These are phyloP conservation scores for Phytophthora kernoviae DNA, from an alignment of 352 stramenopile genomes.

Conservation along the genomic window DNA sequence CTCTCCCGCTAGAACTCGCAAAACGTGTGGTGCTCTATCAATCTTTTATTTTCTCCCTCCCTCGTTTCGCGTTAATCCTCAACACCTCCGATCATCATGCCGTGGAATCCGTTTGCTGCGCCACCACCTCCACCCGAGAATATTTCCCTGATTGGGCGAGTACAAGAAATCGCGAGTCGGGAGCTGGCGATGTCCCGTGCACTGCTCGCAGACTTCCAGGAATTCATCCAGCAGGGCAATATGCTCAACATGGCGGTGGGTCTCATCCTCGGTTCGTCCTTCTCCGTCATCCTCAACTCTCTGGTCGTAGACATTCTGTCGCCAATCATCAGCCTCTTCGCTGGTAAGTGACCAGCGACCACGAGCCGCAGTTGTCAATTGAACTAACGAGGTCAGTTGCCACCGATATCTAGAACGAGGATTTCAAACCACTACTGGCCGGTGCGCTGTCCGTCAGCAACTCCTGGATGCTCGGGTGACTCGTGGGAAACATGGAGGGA, in stretches of 20 bases:
- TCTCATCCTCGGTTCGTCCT: conserved; percentile 68
- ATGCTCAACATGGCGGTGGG: conserved; percentile 77
- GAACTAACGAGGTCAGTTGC: background rate
- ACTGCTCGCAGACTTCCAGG: conserved; percentile 55
- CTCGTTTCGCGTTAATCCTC: no score
- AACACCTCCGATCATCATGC: conserved; percentile 4
- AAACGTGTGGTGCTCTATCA: background rate
- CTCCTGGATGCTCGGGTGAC: conserved; percentile 39
- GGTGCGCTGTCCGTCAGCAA: conserved; percentile 47
- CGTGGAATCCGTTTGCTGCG: conserved; percentile 26
- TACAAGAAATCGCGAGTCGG: conserved; percentile 28
- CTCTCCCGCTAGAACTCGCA: background rate
- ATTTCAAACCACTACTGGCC: conserved; percentile 69
- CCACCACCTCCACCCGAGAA: conserved; percentile 29
- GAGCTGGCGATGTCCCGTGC: conserved; percentile 20
- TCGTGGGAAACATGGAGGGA: conserved; percentile 72
- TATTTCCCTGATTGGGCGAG: conserved; percentile 24
- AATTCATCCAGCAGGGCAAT: conserved; percentile 78
- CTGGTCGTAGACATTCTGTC: conserved; percentile 72
- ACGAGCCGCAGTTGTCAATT: background rate
- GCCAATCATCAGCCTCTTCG: conserved; percentile 73
- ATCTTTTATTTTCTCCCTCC: background rate
- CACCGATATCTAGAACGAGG: conserved; percentile 44
- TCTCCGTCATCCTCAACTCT: conserved; percentile 74
- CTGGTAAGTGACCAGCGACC: conserved; percentile 33